Evolutionary conservation across 495 filamentous ascomycete species (phyloP).

Genomic region (Talaromyces liani): DNA sequence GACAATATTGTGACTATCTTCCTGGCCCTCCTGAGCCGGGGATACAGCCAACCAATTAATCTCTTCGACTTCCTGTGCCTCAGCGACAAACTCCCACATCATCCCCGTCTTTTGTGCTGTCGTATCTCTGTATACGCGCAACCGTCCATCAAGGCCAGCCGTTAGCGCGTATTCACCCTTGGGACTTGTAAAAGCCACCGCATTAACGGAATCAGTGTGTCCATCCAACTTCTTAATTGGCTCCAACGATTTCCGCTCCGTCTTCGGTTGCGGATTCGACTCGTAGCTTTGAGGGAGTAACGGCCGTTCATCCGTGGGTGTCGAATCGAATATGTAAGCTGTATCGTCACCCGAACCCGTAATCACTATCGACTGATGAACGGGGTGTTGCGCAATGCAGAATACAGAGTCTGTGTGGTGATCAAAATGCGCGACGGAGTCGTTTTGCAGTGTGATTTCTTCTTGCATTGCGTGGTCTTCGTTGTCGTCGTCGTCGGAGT

Average conservation of each 20-base stretch:
- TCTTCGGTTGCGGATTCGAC: slow-evolving; percentile 51
- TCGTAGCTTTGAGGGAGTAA: slow-evolving; percentile 69
- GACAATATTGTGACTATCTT: slow-evolving; percentile 67
- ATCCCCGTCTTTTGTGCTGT: slow-evolving; percentile 31
- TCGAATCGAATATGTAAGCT: slow-evolving; percentile 74
- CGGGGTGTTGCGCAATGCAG: slow-evolving; percentile 85
- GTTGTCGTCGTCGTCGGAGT: slow-evolving; percentile 54
- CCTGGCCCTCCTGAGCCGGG: slow-evolving; percentile 50
- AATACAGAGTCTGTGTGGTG: slow-evolving; percentile 81
- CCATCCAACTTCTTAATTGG: slow-evolving; percentile 66
- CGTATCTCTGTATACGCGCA: slow-evolving; percentile 48
- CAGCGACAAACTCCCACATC: slow-evolving; percentile 56
- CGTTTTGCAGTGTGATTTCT: slow-evolving; percentile 77
- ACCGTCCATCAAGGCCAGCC: slow-evolving; percentile 74
- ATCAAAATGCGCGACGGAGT: slow-evolving; percentile 89
- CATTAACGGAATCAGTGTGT: slow-evolving; percentile 86
- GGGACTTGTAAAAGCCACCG: slow-evolving; percentile 75
- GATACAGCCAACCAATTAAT: slow-evolving; percentile 85
- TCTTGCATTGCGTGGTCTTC: slow-evolving; percentile 54
- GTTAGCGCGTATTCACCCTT: slow-evolving; percentile 77
- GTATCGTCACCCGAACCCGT: slow-evolving; percentile 83
- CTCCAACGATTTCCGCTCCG: slow-evolving; percentile 50
- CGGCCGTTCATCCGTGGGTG: slow-evolving; percentile 49
- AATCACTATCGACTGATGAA: slow-evolving; percentile 66
- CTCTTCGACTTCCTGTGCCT: slow-evolving; percentile 82